Conservation (phyloP, 495 filamentous ascomycete species). For the Aspergillus coremiiformis region DNA sequence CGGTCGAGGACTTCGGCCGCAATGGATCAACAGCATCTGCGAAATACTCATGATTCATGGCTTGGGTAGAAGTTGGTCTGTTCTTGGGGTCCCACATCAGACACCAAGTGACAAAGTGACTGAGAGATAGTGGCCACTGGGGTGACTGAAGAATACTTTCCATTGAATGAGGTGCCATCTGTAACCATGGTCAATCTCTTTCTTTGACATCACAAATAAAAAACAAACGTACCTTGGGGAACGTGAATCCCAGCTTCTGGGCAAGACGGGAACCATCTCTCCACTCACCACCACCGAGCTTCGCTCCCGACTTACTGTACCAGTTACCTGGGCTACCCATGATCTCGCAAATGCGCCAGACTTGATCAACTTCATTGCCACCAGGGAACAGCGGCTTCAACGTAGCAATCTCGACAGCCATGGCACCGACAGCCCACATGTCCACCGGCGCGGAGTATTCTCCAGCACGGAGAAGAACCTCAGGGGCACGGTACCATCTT, state of each 20-base stretch:
- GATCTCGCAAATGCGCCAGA: slow-evolving; percentile 98
- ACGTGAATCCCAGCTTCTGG: slow-evolving; percentile 94
- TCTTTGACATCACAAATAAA: neutral
- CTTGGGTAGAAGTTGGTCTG: slow-evolving; percentile 90
- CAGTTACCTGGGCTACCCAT: slow-evolving; percentile 99
- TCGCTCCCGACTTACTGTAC: slow-evolving; percentile 82
- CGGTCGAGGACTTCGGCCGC: slow-evolving; percentile 82
- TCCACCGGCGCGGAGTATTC: slow-evolving; percentile 98
- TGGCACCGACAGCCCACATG: slow-evolving; percentile 98
- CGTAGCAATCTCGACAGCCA: slow-evolving; percentile 98
- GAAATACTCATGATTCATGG: slow-evolving; percentile 91
- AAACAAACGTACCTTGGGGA: slow-evolving; percentile 63
- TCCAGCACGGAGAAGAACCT: slow-evolving; percentile 88
- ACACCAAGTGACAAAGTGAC: slow-evolving; percentile 95
- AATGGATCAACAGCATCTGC: slow-evolving; percentile 90
- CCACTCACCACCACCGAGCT: slow-evolving; percentile 96
- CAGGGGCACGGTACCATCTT: slow-evolving; percentile 95
- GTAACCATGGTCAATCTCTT: slow-evolving; percentile 7
- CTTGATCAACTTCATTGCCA: slow-evolving; percentile 97
- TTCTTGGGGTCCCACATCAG: slow-evolving; percentile 98
- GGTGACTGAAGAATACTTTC: slow-evolving; percentile 84
- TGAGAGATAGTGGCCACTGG: slow-evolving; percentile 84
- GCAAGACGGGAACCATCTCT: slow-evolving; percentile 87
- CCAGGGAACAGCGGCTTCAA: slow-evolving; percentile 96
- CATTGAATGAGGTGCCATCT: slow-evolving; percentile 98